Conservation (phyloP, 495 filamentous ascomycete genomes). For the Podospora didyma region DNA sequence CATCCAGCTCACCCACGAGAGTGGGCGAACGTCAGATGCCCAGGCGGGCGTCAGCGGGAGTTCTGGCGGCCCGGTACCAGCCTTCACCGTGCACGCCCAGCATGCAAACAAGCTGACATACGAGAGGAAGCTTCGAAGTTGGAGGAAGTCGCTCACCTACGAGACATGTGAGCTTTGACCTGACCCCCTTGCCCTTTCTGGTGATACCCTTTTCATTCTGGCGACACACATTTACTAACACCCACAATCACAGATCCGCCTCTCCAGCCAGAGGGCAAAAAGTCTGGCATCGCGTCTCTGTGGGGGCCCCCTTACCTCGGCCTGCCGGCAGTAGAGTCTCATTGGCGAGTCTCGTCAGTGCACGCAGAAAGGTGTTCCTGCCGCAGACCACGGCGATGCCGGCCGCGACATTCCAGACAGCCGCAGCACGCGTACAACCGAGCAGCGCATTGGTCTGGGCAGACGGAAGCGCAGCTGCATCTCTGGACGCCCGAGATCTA, state of each 20-base stretch:
- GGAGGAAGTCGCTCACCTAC: slow-evolving; percentile 18
- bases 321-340: not conserved
- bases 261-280: not conserved
- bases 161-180: slow-evolving; percentile 13
- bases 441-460: slow-evolving; percentile 19
- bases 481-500: slow-evolving; percentile 27
- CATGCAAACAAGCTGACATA: slow-evolving; percentile 20
- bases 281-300: not conserved
- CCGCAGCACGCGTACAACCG: slow-evolving; percentile 13
- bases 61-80: slow-evolving; percentile 5
- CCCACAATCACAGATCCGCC: slow-evolving; percentile 3
- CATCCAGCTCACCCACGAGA: slow-evolving; percentile 13
- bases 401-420: slow-evolving; percentile 3
- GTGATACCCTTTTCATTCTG: not conserved
- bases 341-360: slow-evolving; percentile 13
- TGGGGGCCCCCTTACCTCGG: not conserved
- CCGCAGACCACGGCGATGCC: slow-evolving; percentile 7
- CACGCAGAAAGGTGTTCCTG: slow-evolving; percentile 14
- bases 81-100: slow-evolving; percentile 17
- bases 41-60: slow-evolving; percentile 6
- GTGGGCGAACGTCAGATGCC: slow-evolving; percentile 5
- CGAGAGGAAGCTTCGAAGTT: slow-evolving; percentile 20
- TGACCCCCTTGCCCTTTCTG: no score
- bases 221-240: not conserved
- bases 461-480: slow-evolving; percentile 23